Evolutionary conservation across 352 stramenopile species (phyloP).

Genomic region (Globisporangium takayamanum): DNA sequence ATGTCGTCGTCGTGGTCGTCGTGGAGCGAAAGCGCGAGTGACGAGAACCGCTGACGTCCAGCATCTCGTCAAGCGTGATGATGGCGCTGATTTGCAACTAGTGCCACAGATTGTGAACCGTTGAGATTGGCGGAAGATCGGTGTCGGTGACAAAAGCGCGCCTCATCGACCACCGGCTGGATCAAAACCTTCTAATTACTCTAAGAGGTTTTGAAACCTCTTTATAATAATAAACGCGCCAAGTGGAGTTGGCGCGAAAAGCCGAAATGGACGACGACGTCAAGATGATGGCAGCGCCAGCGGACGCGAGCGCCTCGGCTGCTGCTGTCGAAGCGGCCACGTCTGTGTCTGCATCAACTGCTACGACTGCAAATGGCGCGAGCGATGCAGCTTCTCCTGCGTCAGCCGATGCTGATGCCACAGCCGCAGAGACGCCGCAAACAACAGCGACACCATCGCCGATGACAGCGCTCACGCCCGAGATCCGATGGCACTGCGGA

Average conservation of each 20-base stretch:
- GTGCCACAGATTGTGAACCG: not conserved
- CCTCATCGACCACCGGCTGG: not conserved
- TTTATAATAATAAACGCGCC: not conserved
- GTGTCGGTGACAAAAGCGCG: not conserved
- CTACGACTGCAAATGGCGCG: not conserved
- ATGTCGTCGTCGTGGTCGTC: not conserved
- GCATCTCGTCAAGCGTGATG: too few species aligned
- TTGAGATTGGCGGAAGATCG: not conserved
- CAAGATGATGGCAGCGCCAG: not conserved
- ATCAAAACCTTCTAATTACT: not conserved
- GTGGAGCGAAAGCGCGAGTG: not conserved
- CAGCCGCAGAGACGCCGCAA: not conserved
- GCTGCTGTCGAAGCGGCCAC: not conserved
- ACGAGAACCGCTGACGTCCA: not conserved
- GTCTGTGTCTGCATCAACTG: too few species aligned
- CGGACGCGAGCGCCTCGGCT: not conserved
- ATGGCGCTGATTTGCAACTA: not conserved
- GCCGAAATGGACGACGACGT: not conserved
- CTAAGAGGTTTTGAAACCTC: not conserved
- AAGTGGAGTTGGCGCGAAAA: not conserved
- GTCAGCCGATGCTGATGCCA: not conserved
- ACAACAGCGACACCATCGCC: conserved; percentile 3
- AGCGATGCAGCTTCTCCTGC: not conserved
- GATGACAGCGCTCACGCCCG: conserved; percentile 63
- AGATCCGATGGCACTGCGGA: conserved; percentile 85